Evolutionary conservation across 1,284 basidiomycete genomes (phyloP).

Genomic region (Mycosarcoma mackinlayi): DNA sequence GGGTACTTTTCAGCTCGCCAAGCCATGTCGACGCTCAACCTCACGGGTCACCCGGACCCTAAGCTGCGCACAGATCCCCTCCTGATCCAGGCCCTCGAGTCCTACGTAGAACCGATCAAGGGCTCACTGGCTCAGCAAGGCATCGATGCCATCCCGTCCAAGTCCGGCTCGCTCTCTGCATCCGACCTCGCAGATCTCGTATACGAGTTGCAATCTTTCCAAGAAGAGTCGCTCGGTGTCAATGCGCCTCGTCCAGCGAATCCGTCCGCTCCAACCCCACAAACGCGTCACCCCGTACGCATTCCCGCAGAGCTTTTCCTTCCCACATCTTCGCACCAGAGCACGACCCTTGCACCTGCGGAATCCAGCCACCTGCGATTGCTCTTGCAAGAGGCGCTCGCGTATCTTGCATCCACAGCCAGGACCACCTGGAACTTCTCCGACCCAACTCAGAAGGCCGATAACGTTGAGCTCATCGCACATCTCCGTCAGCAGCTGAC

Average conservation of each 20-base stretch:
- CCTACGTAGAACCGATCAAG: slow-evolving; percentile 49
- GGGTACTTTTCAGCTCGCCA: neutral
- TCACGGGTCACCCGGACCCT: slow-evolving; percentile 50
- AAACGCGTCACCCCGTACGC: slow-evolving; percentile 51
- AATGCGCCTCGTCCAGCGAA: slow-evolving; percentile 51
- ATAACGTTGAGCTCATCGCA: slow-evolving; percentile 58
- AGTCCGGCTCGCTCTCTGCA: slow-evolving; percentile 30
- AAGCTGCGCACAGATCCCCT: slow-evolving; percentile 38
- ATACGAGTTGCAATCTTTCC: slow-evolving; percentile 57
- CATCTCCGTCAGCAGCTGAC: slow-evolving; percentile 51
- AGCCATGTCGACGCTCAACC: slow-evolving; percentile 52
- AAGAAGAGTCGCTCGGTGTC: slow-evolving; percentile 59
- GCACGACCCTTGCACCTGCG: slow-evolving; percentile 33
- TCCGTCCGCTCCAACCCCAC: slow-evolving; percentile 29
- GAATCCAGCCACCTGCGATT: slow-evolving; percentile 48
- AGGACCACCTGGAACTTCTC: slow-evolving; percentile 51
- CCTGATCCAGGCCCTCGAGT: slow-evolving; percentile 44
- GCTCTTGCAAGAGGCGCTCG: slow-evolving; percentile 51
- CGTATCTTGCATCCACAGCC: slow-evolving; percentile 42
- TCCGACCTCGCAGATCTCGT: slow-evolving; percentile 41
- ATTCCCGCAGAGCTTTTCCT: slow-evolving; percentile 60
- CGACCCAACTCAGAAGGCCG: slow-evolving; percentile 37
- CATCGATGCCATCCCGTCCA: slow-evolving; percentile 23
- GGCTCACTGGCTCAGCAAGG: slow-evolving; percentile 23
- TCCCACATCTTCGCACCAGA: slow-evolving; percentile 50